phyloP scores from a whole-genome alignment of 2,329 filamentous ascomycete genomes.

The Fusarium multiceps region DNA sequence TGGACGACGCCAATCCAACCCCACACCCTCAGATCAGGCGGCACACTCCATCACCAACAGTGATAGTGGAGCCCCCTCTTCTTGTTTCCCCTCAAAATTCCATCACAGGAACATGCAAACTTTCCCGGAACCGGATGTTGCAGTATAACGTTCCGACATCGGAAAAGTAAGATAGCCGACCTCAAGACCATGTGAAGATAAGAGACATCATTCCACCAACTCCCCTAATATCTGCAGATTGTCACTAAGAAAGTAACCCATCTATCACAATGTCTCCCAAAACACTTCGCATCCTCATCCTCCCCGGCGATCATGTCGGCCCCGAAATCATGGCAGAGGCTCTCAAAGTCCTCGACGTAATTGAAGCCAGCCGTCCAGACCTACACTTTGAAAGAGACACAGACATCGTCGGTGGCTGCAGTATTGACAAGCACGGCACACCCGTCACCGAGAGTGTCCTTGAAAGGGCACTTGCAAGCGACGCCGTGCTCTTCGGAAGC shows the following conservation, averaged over 20 bases:
- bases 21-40: neutral
- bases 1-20: neutral
- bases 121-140: neutral
- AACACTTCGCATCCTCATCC: constrained; percentile 54
- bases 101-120: neutral
- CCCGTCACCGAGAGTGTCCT: constrained; percentile 58
- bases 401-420: constrained; percentile 51
- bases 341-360: constrained; percentile 58
- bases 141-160: neutral
- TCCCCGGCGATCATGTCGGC: constrained; percentile 60
- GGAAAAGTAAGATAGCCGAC: neutral
- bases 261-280: neutral
- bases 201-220: neutral
- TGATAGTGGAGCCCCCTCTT: neutral
- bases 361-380: constrained; percentile 49
- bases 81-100: neutral
- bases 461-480: constrained; percentile 53
- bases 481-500: constrained; percentile 61
- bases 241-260: neutral
- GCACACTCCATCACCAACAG: neutral
- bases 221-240: neutral
- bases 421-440: constrained; percentile 58
- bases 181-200: neutral
- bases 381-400: constrained; percentile 47
- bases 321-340: constrained; percentile 60